Percentiles rank a stretch among this genome's conserved stretches.
These are phyloP conservation scores for Chlamydomonas sphaeroides DNA, from an alignment of 139 green algal genomes.

Conservation along the genomic window DNA sequence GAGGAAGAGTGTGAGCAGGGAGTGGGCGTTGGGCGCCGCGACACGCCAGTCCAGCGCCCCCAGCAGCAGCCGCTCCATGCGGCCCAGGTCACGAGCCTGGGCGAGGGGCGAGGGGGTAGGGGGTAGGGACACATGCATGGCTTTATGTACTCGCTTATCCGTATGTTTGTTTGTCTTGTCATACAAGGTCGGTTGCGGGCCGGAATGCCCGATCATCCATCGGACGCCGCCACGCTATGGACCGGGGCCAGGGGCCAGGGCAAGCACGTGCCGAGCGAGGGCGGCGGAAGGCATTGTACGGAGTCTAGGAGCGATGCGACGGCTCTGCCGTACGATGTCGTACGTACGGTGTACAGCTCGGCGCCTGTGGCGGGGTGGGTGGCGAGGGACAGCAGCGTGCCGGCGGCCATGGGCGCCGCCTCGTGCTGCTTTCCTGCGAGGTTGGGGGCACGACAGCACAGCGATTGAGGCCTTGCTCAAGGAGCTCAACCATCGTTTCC, in stretches of 20 bases:
- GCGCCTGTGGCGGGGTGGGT: background rate
- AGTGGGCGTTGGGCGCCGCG: background rate
- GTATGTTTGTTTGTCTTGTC: too few species aligned
- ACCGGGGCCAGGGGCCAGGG: too few species aligned
- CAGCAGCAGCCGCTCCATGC: conserved; percentile 18
- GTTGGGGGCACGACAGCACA: too few species aligned
- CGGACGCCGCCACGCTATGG: too few species aligned
- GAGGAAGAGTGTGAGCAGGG: background rate
- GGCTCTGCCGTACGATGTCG: too few species aligned
- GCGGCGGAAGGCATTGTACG: too few species aligned
- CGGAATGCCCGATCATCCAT: too few species aligned
- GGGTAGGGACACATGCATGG: background rate
- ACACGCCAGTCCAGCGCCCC: background rate
- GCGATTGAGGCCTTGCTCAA: too few species aligned
- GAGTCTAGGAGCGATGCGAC: too few species aligned
- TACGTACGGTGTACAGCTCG: conserved; percentile 5
- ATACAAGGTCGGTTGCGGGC: background rate
- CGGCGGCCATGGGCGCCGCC: background rate
- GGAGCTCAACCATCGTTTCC: too few species aligned
- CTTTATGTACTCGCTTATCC: too few species aligned
- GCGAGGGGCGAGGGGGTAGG: background rate
- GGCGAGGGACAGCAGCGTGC: background rate
- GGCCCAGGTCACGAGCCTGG: background rate
- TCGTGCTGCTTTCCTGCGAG: conserved; percentile 25
- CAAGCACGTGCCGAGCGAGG: too few species aligned